These are phyloP conservation scores for Prunus campanulata DNA, from an alignment of 306 rosid genomes.

Conservation along the genomic window DNA sequence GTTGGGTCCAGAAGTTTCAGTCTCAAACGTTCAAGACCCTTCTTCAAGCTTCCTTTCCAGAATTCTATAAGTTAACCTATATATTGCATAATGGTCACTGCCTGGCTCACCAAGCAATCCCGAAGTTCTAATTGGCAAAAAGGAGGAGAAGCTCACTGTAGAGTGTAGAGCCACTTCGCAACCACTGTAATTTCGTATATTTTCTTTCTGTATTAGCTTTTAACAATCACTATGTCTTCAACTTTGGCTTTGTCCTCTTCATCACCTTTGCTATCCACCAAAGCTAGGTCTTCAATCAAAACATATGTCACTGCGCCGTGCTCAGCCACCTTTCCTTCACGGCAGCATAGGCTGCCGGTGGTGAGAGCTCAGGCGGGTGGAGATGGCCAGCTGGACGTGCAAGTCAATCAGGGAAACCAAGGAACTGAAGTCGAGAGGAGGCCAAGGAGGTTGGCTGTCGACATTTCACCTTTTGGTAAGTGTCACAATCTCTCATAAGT, in stretches of 20 bases:
- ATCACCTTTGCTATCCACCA: conserved; percentile 35
- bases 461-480: conserved; percentile 69
- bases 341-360: conserved; percentile 15
- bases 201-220: not conserved
- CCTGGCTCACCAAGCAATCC: not conserved
- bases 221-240: conserved; percentile 44
- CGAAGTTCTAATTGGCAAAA: not conserved
- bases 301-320: conserved; percentile 12
- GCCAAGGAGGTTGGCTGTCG: conserved; percentile 45
- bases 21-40: conserved; percentile 44
- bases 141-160: not conserved
- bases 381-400: conserved; percentile 44
- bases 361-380: conserved; percentile 52
- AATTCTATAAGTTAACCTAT: conserved; percentile 23
- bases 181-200: not conserved
- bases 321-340: conserved; percentile 34
- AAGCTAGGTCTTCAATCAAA: conserved; percentile 17
- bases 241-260: conserved; percentile 36
- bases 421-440: conserved; percentile 39
- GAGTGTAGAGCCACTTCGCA: not conserved
- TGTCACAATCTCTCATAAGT: not conserved
- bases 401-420: conserved; percentile 37
- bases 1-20: conserved; percentile 46
- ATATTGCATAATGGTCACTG: conserved; percentile 19
- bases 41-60: conserved; percentile 39